Conservation (phyloP, 2,329 filamentous ascomycete genomes). For the Cordyceps javanica region DNA sequence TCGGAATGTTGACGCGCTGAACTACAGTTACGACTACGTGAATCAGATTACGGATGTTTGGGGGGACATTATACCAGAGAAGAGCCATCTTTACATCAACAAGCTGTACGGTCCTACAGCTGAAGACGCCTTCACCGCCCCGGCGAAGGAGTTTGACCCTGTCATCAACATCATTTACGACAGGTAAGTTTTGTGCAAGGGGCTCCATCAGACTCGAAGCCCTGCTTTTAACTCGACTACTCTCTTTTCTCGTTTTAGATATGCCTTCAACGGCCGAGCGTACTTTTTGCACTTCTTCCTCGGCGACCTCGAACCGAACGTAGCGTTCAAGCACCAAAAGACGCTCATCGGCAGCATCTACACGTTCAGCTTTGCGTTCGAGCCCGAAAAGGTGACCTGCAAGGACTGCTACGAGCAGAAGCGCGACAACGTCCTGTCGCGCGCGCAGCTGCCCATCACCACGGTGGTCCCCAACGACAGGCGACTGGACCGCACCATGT, state of each 20-base stretch:
- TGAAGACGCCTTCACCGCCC: not conserved
- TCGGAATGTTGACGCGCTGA: not conserved
- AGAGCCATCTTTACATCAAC: not conserved
- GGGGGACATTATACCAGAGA: not conserved
- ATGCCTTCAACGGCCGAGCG: not conserved
- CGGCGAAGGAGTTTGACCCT: not conserved
- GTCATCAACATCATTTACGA: not conserved
- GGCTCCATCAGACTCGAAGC: not conserved
- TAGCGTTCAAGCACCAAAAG: not conserved
- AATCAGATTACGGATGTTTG: not conserved
- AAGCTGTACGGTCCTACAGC: not conserved
- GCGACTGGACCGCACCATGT: not conserved
- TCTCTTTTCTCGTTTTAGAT: not conserved
- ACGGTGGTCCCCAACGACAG: not conserved
- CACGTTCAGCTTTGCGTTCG: not conserved
- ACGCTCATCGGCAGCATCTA: not conserved
- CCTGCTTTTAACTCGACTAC: not conserved
- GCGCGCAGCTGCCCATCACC: not conserved
- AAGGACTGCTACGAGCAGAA: not conserved
- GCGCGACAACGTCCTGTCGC: not conserved
- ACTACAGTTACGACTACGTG: not conserved
- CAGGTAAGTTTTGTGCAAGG: not conserved
- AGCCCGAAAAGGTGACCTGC: not conserved
- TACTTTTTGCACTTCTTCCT: constrained; percentile 2
- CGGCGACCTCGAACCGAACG: not conserved